Conservation (phyloP, 2,329 filamentous ascomycete species). For the Knufia fluminis region DNA sequence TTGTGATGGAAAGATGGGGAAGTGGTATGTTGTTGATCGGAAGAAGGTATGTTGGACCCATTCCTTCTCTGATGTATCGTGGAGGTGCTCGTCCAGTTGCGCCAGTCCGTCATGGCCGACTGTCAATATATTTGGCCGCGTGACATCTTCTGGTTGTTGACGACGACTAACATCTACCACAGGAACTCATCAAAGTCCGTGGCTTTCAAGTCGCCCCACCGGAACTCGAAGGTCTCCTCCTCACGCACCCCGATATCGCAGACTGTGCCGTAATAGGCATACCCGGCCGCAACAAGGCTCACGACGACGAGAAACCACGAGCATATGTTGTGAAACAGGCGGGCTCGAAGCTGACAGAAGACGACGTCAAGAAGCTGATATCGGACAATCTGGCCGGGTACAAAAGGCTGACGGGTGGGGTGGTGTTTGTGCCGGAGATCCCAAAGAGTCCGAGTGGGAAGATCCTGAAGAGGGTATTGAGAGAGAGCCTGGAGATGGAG, state of each 20-base stretch:
- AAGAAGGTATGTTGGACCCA: constrained; percentile 13
- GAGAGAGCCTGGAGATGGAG: constrained; percentile 9
- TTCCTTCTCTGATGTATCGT: too few species aligned
- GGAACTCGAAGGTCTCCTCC: constrained; percentile 38
- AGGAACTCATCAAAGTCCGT: constrained; percentile 49
- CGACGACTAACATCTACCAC: constrained; percentile 30
- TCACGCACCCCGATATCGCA: constrained; percentile 35
- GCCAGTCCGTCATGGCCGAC: too few species aligned
- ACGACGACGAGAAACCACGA: constrained; percentile 26
- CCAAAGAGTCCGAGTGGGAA: constrained; percentile 20
- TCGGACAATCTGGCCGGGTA: constrained; percentile 35
- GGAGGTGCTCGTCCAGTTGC: not conserved
- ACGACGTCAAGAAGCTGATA: constrained; percentile 28
- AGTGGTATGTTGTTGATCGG: constrained; percentile 59
- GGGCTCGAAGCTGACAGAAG: constrained; percentile 26
- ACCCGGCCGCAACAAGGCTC: constrained; percentile 22
- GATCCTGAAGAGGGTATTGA: constrained; percentile 18
- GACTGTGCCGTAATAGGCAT: constrained; percentile 42
- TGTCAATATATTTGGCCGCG: too few species aligned
- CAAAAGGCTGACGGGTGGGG: constrained; percentile 39
- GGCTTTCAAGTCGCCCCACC: constrained; percentile 41
- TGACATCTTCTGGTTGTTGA: not conserved
- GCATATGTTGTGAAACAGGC: constrained; percentile 37
- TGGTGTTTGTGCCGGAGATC: constrained; percentile 11
- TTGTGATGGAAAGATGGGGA: constrained; percentile 16